These are phyloP conservation scores for Globisporangium recalcitrans DNA, from an alignment of 352 stramenopile species.

Conservation along the genomic window DNA sequence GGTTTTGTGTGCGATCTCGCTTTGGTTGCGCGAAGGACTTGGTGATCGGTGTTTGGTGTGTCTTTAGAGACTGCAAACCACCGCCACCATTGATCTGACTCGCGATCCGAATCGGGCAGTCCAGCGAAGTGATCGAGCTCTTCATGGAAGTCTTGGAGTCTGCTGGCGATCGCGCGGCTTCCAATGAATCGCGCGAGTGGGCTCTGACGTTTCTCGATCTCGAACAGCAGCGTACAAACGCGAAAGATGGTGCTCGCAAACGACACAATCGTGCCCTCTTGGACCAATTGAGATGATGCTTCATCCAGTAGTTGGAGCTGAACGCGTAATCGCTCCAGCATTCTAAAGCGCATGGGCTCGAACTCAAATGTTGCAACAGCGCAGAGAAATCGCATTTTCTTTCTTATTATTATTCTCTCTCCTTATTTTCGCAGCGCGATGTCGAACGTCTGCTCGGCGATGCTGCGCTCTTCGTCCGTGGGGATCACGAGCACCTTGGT, in stretches of 20 bases:
- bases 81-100: too few species aligned
- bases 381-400: too few species aligned
- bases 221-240: neutral
- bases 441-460: slow-evolving; percentile 79
- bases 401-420: neutral
- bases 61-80: too few species aligned
- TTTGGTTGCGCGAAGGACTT: too few species aligned
- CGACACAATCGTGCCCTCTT: neutral
- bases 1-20: too few species aligned
- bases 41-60: too few species aligned
- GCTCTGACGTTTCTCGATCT: neutral
- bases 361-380: too few species aligned
- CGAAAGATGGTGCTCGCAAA: neutral
- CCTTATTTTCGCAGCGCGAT: slow-evolving; percentile 43
- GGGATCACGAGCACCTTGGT: slow-evolving; percentile 82
- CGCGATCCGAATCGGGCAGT: too few species aligned
- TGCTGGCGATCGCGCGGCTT: neutral
- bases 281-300: too few species aligned
- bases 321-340: too few species aligned
- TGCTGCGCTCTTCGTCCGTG: slow-evolving; percentile 89
- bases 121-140: neutral
- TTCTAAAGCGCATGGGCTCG: too few species aligned
- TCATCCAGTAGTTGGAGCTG: neutral
- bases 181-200: neutral
- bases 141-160: neutral